Base-by-base conservation (phyloP, 108 stramenopile genomes). In the Pinguiococcus pyrenoidosus region DNA sequence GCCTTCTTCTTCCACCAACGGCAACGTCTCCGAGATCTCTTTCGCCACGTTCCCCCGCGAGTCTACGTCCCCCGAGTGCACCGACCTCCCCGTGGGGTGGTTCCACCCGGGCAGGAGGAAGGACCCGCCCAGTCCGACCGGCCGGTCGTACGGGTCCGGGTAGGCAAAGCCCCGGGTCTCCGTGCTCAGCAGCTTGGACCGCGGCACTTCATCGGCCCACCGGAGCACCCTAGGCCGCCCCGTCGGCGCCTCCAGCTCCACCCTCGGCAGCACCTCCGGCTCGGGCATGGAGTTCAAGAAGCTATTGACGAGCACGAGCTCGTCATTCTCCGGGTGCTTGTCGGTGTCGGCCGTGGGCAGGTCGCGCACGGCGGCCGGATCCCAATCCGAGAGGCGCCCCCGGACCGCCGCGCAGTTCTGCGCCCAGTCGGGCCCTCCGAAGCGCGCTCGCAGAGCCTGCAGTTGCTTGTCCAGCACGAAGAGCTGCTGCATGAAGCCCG, bases 401-500 rank as follows among this genome's bases (percentile, higher is more conserved):
- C 9, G 28, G 4, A 41, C 3, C 32, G 29, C 9, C 38, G 8
- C 32, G 22, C 29, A 7, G 16, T 29, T 22, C 16, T 49, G n/a
- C 40, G 51, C 12, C 36, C 47, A 6, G 26, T 36, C 33, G 26
- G 24, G 5, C 16, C 18, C 18, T 28, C 17, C 20, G 13, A 14
- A 27, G 20, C 24, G 30, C 21, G 12, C 18, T 8, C 2, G 4
- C 37, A 22, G 1, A 17, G 38, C 14, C 2, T 6, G 6, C 16
- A 57, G 29, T 21, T 29, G 46, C 24, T n/a, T 28, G 39, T 49
- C 56, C 8, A 49, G 36, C 14, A 32, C 14, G 16, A 3, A 17
- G 13, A 69, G 52, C 68, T 69, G 68, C 33, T 60, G 51, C n/a
- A 69, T 30, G 52, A 69, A 66, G 7, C 68, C 64, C 14, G 49